Percentiles rank a stretch among this genome's conserved stretches.
phyloP scores from a whole-genome alignment of 1,284 basidiomycete species.

The Mycosarcoma mackinlayi region DNA sequence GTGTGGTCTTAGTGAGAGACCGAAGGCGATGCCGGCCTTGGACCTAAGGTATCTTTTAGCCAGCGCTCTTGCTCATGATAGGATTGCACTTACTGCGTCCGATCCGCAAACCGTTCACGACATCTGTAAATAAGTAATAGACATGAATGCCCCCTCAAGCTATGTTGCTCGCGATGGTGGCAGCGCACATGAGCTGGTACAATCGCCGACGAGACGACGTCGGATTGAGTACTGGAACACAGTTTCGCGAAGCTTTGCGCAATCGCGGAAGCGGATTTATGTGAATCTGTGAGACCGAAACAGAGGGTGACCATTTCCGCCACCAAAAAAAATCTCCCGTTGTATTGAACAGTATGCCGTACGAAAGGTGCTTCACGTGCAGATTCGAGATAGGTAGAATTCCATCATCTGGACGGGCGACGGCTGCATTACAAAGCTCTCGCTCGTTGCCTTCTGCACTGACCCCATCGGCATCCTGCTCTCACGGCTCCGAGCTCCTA shows the following conservation, averaged over 20 bases:
- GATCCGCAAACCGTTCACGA: too few relatives aligned
- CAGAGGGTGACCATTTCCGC: too few relatives aligned
- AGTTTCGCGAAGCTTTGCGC: too few relatives aligned
- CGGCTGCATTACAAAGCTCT: not conserved
- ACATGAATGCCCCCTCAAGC: not conserved
- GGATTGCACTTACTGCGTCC: too few relatives aligned
- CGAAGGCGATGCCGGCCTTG: not conserved
- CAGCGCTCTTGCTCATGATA: not conserved
- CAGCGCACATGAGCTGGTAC: not conserved
- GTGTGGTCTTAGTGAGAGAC: slow-evolving; percentile 31
- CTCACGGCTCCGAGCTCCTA: not conserved
- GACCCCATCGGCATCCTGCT: not conserved
- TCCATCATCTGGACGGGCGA: not conserved
- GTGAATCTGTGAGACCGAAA: not conserved
- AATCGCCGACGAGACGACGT: too few relatives aligned
- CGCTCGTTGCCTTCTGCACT: not conserved
- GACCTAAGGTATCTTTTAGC: not conserved
- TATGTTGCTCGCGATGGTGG: not conserved
- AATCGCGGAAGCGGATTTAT: not conserved
- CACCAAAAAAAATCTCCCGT: not conserved
- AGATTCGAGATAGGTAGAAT: not conserved
- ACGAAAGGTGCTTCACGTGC: not conserved
- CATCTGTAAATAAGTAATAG: slow-evolving; percentile 1
- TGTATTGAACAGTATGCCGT: too few relatives aligned
- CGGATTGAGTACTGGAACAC: too few relatives aligned